Evolutionary conservation across 1,284 basidiomycete species (phyloP).

Genomic region (Austroboletus novae-zelandiae): DNA sequence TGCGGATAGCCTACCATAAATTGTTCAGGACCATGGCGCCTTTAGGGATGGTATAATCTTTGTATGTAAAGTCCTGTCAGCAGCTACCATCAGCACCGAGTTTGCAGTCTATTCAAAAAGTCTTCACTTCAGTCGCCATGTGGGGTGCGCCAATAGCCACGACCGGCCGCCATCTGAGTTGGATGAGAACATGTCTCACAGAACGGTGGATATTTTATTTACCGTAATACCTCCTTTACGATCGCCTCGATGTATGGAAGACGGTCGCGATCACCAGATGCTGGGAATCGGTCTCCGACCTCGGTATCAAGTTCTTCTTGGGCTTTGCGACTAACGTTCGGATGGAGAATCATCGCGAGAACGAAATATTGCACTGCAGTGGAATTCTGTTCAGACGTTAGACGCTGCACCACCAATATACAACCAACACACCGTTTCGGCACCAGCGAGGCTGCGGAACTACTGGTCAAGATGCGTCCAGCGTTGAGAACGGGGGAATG

Average conservation of each 20-base stretch:
- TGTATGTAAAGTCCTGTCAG: conserved; percentile 14
- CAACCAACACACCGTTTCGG: conserved; percentile 2
- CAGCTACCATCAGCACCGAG: not conserved
- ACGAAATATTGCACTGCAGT: conserved; percentile 6
- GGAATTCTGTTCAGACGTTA: not conserved
- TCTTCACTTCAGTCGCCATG: conserved; percentile 5
- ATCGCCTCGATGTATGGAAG: conserved; percentile 34
- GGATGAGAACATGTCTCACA: not conserved
- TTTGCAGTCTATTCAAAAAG: no score
- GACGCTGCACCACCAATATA: not conserved
- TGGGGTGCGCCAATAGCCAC: conserved; percentile 9
- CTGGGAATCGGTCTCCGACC: conserved; percentile 25
- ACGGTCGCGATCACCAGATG: conserved; percentile 25
- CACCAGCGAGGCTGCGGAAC: conserved; percentile 3
- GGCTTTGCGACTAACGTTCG: conserved; percentile 3
- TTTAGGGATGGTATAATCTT: conserved; percentile 35
- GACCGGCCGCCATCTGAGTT: conserved; percentile 9
- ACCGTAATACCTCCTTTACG: conserved; percentile 26
- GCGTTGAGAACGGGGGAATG: no score
- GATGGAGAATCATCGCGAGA: conserved; percentile 9
- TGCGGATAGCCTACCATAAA: conserved; percentile 8
- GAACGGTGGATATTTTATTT: not conserved
- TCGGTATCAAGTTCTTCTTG: conserved; percentile 10
- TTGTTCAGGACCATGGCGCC: conserved; percentile 32
- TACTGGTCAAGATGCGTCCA: not conserved